Conservation (phyloP, 2,329 filamentous ascomycete species). For the Intubia oerlemansii region DNA sequence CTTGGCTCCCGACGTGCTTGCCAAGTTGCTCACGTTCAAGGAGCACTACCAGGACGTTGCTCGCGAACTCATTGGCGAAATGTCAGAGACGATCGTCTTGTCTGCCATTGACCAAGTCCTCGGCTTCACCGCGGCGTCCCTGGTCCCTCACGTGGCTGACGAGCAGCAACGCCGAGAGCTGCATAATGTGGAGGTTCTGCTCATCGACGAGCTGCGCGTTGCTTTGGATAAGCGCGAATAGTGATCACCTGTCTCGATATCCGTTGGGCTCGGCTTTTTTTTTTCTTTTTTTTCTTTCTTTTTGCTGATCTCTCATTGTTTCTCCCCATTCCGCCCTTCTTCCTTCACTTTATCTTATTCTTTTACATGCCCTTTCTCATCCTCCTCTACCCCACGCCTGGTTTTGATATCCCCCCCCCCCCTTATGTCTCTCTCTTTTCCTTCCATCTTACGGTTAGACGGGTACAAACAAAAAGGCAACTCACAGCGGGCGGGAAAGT, state of each 20-base stretch:
- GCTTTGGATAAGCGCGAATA: slow-evolving; percentile 10
- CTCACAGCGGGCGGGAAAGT: too few relatives aligned
- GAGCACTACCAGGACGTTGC: slow-evolving; percentile 21
- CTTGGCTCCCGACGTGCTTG: slow-evolving; percentile 19
- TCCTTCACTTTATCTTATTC: neutral
- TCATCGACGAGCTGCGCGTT: slow-evolving; percentile 11
- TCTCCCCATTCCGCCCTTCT: too few relatives aligned
- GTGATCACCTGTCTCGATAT: too few relatives aligned
- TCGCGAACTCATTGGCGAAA: slow-evolving; percentile 17
- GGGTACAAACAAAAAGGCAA: too few relatives aligned
- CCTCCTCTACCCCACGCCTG: too few relatives aligned
- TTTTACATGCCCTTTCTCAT: neutral
- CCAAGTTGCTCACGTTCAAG: slow-evolving; percentile 23
- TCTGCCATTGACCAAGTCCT: slow-evolving; percentile 29
- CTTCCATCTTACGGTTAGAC: neutral
- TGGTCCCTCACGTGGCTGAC: slow-evolving; percentile 11
- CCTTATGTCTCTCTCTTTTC: neutral
- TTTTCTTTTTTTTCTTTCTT: neutral
- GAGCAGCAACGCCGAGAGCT: slow-evolving; percentile 12
- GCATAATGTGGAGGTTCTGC: slow-evolving; percentile 12
- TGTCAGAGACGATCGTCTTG: slow-evolving; percentile 23
- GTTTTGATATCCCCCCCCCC: too few relatives aligned
- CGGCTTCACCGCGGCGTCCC: slow-evolving; percentile 22
- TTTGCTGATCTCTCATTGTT: too few relatives aligned
- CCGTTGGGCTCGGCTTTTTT: neutral